Percentiles rank a stretch among this genome's conserved stretches.
Conservation (phyloP, 352 stramenopile genomes). For the Globisporangium rhizosaccharum region DNA sequence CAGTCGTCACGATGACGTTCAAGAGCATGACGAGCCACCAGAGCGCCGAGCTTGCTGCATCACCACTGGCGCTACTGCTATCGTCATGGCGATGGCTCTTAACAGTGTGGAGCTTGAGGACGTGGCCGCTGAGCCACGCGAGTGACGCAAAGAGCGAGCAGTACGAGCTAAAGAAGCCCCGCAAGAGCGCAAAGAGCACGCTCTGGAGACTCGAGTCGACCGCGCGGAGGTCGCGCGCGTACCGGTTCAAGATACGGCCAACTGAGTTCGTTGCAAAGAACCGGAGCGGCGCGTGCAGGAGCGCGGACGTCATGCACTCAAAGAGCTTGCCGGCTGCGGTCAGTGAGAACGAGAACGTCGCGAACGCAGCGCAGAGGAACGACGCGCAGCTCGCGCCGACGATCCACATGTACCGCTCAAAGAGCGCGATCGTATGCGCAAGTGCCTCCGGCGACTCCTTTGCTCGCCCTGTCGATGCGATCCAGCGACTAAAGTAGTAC, state of each 20-base stretch:
- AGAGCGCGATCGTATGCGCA: conserved; percentile 8
- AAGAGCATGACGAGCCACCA: conserved; percentile 24
- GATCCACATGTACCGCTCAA: conserved; percentile 22
- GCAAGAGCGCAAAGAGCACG: conserved; percentile 32
- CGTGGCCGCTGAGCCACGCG: conserved; percentile 30
- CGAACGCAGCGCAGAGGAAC: conserved; percentile 23
- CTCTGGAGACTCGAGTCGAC: conserved; percentile 40
- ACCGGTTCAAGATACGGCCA: conserved; percentile 39
- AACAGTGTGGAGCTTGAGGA: conserved; percentile 17
- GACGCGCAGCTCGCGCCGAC: conserved; percentile 28
- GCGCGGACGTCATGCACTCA: conserved; percentile 33
- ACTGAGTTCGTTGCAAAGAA: conserved; percentile 48
- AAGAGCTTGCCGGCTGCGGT: conserved; percentile 29
- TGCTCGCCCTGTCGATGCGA: conserved; percentile 14
- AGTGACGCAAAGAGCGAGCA: conserved; percentile 31
- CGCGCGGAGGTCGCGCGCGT: conserved; percentile 21
- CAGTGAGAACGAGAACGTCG: conserved; percentile 28
- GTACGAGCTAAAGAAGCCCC: conserved; percentile 29
- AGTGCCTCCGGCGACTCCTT: background rate
- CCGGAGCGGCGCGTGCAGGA: conserved; percentile 32
- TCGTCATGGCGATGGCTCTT: background rate
- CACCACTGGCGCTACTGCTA: background rate
- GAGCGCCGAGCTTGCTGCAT: background rate
- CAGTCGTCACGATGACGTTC: conserved; percentile 20
- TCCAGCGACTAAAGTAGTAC: conserved; percentile 37